Evolutionary conservation across 192 early-diverging fungal genomes (phyloP), one percentile per base, ranked within the genome.

Genomic region (Oehlia diaphana): DNA sequence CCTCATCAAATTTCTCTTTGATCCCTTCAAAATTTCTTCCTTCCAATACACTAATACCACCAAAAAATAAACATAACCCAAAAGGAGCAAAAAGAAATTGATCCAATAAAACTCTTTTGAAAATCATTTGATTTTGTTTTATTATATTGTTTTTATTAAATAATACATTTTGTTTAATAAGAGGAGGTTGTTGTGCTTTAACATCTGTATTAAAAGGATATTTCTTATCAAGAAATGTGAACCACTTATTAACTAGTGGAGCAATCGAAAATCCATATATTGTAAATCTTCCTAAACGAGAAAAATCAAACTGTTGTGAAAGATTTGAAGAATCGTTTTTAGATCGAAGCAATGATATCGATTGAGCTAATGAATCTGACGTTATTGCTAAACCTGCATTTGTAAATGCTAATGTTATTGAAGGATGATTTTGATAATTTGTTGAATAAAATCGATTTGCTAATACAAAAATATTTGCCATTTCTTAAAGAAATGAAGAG

Each of bases 201-300:
- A 62, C 7, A 9, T 19, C 42, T 44, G 10, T 49, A 31, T 79
- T 76, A 31, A 92, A 80, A 10, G 93, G 93, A 63, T 93, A 91
- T 23, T 74, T 81, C 44, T 80, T 84, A 80, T 93, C 91, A n/a
- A 95, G 81, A 53, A 92, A 81, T 2, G 81, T 82, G 77, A 91
- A 95, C 93, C 93, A 95, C 37, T 80, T 87, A 72, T 91, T 88
- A 19, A 92, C 86, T 2, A 93, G 19, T 0, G 93, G 93, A 8
- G 93, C 93, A 13, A 92, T 88, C 31, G 87, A 74, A 35, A 92
- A 88, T 68, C 92, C 92, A 84, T 92, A 95, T 4, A 87, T 65
- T 65, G 91, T 89, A 81, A 93, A 93, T 3, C 92, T 86, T 23
- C 87, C 47, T 9, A 88, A 88, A 28, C 92, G 85, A 13, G 75